A percentile compares a stretch with the other conserved stretches of the same genome.
phyloP scores from a whole-genome alignment of 225 moss, liverwort and hornwort species.

The Lunularia cruciata region DNA sequence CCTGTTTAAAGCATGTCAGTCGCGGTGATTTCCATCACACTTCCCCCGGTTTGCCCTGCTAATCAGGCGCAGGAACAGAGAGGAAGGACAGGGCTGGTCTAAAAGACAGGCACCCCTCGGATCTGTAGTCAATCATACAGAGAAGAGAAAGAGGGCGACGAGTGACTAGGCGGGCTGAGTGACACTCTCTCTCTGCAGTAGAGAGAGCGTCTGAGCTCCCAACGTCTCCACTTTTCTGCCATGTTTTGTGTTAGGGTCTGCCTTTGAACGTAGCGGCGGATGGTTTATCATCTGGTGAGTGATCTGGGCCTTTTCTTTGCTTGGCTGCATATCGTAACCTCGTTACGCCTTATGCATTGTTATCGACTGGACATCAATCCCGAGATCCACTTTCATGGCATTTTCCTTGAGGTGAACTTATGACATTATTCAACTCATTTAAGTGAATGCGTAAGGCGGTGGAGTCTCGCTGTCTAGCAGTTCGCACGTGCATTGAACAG shows the following conservation, averaged over 20 bases:
- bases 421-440: too few species aligned
- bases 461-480: too few species aligned
- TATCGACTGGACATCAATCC: too few species aligned
- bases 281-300: neutral
- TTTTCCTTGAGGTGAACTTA: too few species aligned
- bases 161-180: neutral
- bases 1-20: constrained; percentile 16
- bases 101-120: neutral
- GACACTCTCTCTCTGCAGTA: neutral
- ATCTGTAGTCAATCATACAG: neutral
- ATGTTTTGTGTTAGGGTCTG: neutral
- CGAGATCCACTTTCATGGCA: too few species aligned
- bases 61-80: constrained; percentile 12
- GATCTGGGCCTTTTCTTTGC: neutral
- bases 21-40: neutral
- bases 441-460: too few species aligned
- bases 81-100: neutral
- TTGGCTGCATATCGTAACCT: too few species aligned
- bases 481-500: too few species aligned
- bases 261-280: constrained; percentile 11
- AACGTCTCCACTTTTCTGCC: neutral
- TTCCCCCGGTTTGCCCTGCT: constrained; percentile 5
- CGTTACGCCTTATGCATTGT: too few species aligned
- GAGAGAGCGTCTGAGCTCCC: neutral
- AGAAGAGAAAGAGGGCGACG: neutral